These are phyloP conservation scores for Fusarium armeniacum DNA, from an alignment of 2,329 filamentous ascomycete genomes.

Conservation along the genomic window DNA sequence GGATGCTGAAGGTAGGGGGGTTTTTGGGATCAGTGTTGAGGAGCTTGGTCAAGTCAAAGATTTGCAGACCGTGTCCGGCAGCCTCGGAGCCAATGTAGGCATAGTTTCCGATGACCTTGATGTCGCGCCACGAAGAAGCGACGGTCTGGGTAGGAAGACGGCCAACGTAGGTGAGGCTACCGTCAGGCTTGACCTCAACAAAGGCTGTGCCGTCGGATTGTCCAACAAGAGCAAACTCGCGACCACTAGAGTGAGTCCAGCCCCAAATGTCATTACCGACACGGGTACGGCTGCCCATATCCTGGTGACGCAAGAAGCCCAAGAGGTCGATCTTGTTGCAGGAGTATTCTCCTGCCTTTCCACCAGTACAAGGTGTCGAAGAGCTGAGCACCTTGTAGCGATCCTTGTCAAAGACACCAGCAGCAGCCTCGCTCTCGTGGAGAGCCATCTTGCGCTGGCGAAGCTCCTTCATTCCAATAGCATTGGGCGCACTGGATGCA, in stretches of 20 bases:
- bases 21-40: slow-evolving; percentile 46
- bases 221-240: slow-evolving; percentile 20
- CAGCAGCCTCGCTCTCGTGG: background rate
- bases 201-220: slow-evolving; percentile 21
- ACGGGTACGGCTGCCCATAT: slow-evolving; percentile 17
- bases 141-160: slow-evolving; percentile 60
- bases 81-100: slow-evolving; percentile 60
- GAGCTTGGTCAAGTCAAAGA: slow-evolving; percentile 73
- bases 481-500: slow-evolving; percentile 10
- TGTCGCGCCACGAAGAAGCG: slow-evolving; percentile 57
- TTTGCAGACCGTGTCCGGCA: slow-evolving; percentile 68
- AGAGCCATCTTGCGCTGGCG: slow-evolving; percentile 21
- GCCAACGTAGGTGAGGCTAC: slow-evolving; percentile 16
- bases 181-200: slow-evolving; percentile 1
- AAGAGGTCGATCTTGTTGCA: slow-evolving; percentile 18
- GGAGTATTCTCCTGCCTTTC: slow-evolving; percentile 9
- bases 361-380: slow-evolving; percentile 1
- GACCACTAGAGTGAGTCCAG: slow-evolving; percentile 19
- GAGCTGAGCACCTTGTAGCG: slow-evolving; percentile 20
- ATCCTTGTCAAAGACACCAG: slow-evolving; percentile 26
- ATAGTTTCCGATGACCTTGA: slow-evolving; percentile 56
- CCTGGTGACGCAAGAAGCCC: slow-evolving; percentile 18
- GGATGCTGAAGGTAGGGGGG: slow-evolving; percentile 13
- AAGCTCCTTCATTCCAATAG: slow-evolving; percentile 22
- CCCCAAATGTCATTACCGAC: slow-evolving; percentile 18